A percentile compares a stretch with the other conserved stretches of the same genome.
These are phyloP conservation scores for Henckelia pumila DNA, from an alignment of 257 asterid genomes.

Conservation along the genomic window DNA sequence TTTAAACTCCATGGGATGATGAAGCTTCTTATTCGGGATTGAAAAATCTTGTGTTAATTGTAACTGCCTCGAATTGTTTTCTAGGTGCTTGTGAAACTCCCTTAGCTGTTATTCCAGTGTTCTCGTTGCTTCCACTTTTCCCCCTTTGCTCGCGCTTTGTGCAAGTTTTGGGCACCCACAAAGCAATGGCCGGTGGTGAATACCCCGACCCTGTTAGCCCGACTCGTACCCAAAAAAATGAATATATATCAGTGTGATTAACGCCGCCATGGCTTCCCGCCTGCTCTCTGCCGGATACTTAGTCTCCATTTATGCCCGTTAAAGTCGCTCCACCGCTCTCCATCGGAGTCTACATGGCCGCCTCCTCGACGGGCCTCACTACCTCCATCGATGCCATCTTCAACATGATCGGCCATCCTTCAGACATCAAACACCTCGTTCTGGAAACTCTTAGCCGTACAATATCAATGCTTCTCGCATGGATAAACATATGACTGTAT, in stretches of 20 bases:
- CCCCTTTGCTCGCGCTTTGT: too few relatives aligned
- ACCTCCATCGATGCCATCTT: conserved; percentile 48
- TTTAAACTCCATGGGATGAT: too few relatives aligned
- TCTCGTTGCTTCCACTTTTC: too few relatives aligned
- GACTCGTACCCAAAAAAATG: conserved; percentile 66
- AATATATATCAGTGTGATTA: conserved; percentile 91
- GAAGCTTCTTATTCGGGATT: too few relatives aligned
- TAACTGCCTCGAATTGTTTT: too few relatives aligned
- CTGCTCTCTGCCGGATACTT: conserved; percentile 76
- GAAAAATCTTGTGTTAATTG: too few relatives aligned
- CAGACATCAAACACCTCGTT: conserved; percentile 68
- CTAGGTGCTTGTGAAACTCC: too few relatives aligned
- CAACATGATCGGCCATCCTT: conserved; percentile 88
- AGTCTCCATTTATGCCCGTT: conserved; percentile 72
- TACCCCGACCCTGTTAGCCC: conserved; percentile 50
- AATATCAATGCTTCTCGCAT: too few relatives aligned
- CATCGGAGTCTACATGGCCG: conserved; percentile 60
- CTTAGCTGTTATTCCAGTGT: too few relatives aligned
- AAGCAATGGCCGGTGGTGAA: conserved; percentile 28
- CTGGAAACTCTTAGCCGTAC: conserved; percentile 48
- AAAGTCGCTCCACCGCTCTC: conserved; percentile 54
- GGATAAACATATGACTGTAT: too few relatives aligned
- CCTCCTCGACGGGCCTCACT: conserved; percentile 53
- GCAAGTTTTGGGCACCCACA: too few relatives aligned
- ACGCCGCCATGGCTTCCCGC: conserved; percentile 79